Percentiles rank a stretch among this genome's conserved stretches.
Evolutionary conservation across 805 yeast genomes (phyloP).

Genomic region (Yarrowia hollandica): DNA sequence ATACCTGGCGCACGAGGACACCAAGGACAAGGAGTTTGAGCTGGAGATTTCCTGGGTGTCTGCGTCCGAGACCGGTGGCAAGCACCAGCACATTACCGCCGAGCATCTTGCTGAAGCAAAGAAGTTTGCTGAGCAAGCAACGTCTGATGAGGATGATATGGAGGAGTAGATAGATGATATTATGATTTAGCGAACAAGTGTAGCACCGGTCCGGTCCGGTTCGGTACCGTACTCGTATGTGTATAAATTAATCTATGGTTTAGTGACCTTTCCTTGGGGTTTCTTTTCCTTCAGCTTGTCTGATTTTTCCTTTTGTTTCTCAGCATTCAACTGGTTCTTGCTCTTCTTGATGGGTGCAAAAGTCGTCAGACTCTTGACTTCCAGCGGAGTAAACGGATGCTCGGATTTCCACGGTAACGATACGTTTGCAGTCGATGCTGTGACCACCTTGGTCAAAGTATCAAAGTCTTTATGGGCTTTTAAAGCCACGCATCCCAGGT

Average conservation of each 20-base stretch:
- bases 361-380: conserved; percentile 19
- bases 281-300: neutral
- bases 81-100: conserved; percentile 77
- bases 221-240: no score
- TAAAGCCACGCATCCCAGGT: conserved; percentile 7
- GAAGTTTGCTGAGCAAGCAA: conserved; percentile 77
- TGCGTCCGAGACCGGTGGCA: conserved; percentile 69
- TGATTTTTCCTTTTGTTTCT: neutral
- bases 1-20: conserved; percentile 93
- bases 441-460: neutral
- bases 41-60: conserved; percentile 91
- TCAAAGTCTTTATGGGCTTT: conserved; percentile 21
- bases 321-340: conserved; percentile 20
- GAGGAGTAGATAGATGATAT: conserved; percentile 44
- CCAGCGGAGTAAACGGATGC: neutral
- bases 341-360: conserved; percentile 24
- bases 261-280: conserved; percentile 1
- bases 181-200: neutral
- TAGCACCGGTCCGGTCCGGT: no score
- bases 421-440: neutral
- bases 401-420: conserved; percentile 8
- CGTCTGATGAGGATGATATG: conserved; percentile 72
- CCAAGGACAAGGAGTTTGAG: conserved; percentile 96
- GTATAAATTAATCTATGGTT: conserved; percentile 17
- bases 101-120: conserved; percentile 81